Base-by-base conservation (phyloP, 176 grass and related monocot species). In the Thalia dealbata region DNA sequence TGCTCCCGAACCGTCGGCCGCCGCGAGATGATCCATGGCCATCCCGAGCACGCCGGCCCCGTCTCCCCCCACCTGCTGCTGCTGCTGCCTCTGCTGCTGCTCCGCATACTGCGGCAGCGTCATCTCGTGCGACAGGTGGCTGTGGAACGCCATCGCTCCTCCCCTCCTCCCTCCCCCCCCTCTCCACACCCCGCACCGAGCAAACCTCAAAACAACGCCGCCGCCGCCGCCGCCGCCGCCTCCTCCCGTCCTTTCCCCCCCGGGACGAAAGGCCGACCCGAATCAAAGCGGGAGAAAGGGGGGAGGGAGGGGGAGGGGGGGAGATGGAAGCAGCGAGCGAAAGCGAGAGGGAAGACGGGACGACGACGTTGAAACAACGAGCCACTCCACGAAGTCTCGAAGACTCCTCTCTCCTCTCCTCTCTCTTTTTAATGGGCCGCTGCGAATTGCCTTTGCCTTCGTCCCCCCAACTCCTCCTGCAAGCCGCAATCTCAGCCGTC, bases 81-180 rank as follows among this genome's bases (percentile, higher is more conserved):
- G 64, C 32, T 41, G 29, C 48, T 75, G 32, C 32, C 32, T 38
- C 32, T 38, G 56, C 44, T 72, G 79, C 51, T 86, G 73, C 51
- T 81, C 79, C 48, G 74, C 64, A 78, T 86, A 85, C 61, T 75
- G 79, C 24, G 62, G 48, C 26, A 50, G 56, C 64, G 52, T 48
- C 26, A 73, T 50, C 43, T 75, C 64, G 61, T 67, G 59, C n/a
- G 71, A 42, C 38, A 81, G 73, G 59, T 78, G 56, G 73, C 55
- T 75, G 74, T 78, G 72, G 75, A 73, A 86, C 64, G 84, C 78
- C 84, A 86, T 86, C 18, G 8, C 35, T 18, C 64, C 21, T 75
- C 83, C 79, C 81, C 78, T 72, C 78, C 75, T 19, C 8, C 64
- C 21, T 75, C 83, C 79, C 81, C 78, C 75, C 78, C 75, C 81